Evolutionary conservation across 345 rosid genomes (phyloP), one percentile per base, ranked within the genome.

Genomic region (Salix koriyanagi): DNA sequence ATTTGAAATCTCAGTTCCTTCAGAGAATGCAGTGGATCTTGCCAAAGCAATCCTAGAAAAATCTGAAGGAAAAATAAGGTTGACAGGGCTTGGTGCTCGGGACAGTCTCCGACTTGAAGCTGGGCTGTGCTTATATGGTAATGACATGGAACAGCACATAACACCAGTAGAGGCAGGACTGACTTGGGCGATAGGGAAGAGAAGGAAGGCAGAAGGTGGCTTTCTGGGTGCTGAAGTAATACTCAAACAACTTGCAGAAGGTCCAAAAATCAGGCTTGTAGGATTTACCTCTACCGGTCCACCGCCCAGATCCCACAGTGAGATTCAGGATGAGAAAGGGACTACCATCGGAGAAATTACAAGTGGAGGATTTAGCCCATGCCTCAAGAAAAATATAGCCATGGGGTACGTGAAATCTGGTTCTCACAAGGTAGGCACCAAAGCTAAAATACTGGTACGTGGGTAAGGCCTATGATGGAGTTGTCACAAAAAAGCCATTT

Each of bases 351-450:
- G 98, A 21, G 97, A 96, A 88, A 79, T 96, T 77, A 96, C 99
- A 12, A 96, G 99, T 21, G 97, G 97, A 11, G 99, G 98, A 74
- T 96, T 96, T 52, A 92, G 98, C 79, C 97, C 99, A 2, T 92
- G 95, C 92, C 85, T 94, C 54, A 94, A 94, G 97, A 94, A 92
- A 91, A 94, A 94, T 87, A 90, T 96, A 68, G 90, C 97, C 37
- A 96, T 96, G 99, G 97, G 99, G 39, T 96, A 94, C 9, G 98
- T 96, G 71, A 94, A 94, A 75, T 94, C 99, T 0, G 99, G 98
- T 70, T 78, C 69, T 37, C 99, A 96, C 88, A 96, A 96, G 83
- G 81, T 75, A 0, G 97, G 98, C 62, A 90, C 96, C 75, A 91
- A 91, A 74, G 90, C 90, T 52, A 92, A 96, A 85, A 81, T 96